phyloP scores from a whole-genome alignment of 2,329 filamentous ascomycete species.

The Cladophialophora immunda region DNA sequence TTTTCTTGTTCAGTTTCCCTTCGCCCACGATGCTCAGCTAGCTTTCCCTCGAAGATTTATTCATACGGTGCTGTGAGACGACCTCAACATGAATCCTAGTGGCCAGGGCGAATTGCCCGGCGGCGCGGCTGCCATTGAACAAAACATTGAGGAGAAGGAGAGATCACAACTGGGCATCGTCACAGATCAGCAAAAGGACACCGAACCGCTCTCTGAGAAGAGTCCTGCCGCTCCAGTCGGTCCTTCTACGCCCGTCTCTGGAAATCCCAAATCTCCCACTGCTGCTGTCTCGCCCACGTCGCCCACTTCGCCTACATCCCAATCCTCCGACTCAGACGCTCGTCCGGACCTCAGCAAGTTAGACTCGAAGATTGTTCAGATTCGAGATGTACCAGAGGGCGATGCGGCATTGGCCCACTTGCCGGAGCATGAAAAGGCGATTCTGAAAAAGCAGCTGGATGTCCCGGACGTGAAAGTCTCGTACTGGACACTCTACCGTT shows the following conservation, averaged over 20 bases:
- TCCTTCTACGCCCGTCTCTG: slow-evolving; percentile 25
- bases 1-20: background rate
- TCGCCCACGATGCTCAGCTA: slow-evolving; percentile 10
- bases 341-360: slow-evolving; percentile 37
- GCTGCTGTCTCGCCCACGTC: slow-evolving; percentile 16
- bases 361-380: slow-evolving; percentile 41
- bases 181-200: slow-evolving; percentile 35
- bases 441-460: slow-evolving; percentile 74
- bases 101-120: slow-evolving; percentile 36
- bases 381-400: slow-evolving; percentile 48
- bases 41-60: background rate
- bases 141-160: slow-evolving; percentile 39
- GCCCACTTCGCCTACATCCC: slow-evolving; percentile 28
- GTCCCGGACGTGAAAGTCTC: slow-evolving; percentile 71
- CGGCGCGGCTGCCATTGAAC: slow-evolving; percentile 34
- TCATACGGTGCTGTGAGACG: background rate
- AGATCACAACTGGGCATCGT: slow-evolving; percentile 34
- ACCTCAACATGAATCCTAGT: slow-evolving; percentile 37
- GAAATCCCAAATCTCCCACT: slow-evolving; percentile 21
- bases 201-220: slow-evolving; percentile 25
- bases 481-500: slow-evolving; percentile 73
- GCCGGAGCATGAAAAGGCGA: slow-evolving; percentile 69
- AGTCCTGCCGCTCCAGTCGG: slow-evolving; percentile 3
- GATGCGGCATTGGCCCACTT: slow-evolving; percentile 69
- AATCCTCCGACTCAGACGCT: slow-evolving; percentile 32